These are phyloP conservation scores for Ogataea dorogensis DNA, from an alignment of 805 yeast species.

Conservation along the genomic window DNA sequence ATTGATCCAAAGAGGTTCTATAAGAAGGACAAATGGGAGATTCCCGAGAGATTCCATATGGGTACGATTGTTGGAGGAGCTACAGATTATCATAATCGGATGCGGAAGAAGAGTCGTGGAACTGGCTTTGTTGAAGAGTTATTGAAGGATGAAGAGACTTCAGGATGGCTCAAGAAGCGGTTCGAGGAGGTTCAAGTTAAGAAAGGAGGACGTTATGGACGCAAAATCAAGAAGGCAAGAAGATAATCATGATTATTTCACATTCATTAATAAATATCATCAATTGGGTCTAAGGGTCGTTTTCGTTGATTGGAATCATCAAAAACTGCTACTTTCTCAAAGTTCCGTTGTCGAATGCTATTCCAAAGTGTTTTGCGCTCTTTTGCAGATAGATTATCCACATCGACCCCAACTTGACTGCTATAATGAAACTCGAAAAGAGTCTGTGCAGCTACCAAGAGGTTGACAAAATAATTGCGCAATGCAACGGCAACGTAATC, in stretches of 20 bases:
- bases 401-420: slow-evolving; percentile 21
- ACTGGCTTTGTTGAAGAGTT: slow-evolving; percentile 79
- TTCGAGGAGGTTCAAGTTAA: slow-evolving; percentile 74
- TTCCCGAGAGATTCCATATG: slow-evolving; percentile 61
- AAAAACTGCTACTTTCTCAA: slow-evolving; percentile 41
- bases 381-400: slow-evolving; percentile 36
- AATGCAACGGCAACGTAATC: slow-evolving; percentile 44
- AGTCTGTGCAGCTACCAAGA: slow-evolving; percentile 55
- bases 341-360: slow-evolving; percentile 49
- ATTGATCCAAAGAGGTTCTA: slow-evolving; percentile 95
- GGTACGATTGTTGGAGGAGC: slow-evolving; percentile 87
- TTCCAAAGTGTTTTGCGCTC: slow-evolving; percentile 49
- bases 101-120: slow-evolving; percentile 72
- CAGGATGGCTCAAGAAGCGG: slow-evolving; percentile 79
- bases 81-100: slow-evolving; percentile 70
- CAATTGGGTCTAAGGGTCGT: neutral
- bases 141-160: slow-evolving; percentile 66
- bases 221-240: slow-evolving; percentile 39
- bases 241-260: neutral
- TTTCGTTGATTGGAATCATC: slow-evolving; percentile 8
- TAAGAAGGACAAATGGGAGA: slow-evolving; percentile 74
- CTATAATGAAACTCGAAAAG: slow-evolving; percentile 47
- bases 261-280: neutral
- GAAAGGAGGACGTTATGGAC: slow-evolving; percentile 66
- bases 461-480: slow-evolving; percentile 49